Evolutionary conservation across 306 rosid genomes (phyloP).

Genomic region (Trichosanthes cucumerina): DNA sequence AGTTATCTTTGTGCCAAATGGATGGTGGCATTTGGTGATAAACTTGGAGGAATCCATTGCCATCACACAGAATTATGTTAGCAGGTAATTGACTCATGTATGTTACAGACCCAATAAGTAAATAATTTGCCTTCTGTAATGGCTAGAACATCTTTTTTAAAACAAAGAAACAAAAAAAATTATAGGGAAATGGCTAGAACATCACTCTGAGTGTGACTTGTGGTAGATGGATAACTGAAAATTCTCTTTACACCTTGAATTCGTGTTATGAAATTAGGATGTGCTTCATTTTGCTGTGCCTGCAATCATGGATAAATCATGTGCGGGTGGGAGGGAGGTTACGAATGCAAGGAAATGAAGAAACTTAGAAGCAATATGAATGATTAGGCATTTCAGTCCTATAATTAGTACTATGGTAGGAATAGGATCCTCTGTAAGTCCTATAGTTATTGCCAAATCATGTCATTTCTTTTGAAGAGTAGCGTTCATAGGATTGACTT

Average conservation of each 20-base stretch:
- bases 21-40: conserved; percentile 99
- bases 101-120: background rate
- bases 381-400: background rate
- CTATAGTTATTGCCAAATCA: background rate
- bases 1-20: conserved; percentile 78
- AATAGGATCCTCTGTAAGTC: background rate
- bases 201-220: background rate
- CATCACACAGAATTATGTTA: conserved; percentile 87
- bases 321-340: background rate
- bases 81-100: conserved; percentile 41
- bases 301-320: background rate
- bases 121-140: background rate
- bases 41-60: conserved; percentile 90
- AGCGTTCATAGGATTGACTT: background rate
- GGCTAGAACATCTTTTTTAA: no score
- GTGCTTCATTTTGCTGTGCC: background rate
- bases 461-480: background rate
- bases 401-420: background rate
- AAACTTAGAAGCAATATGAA: background rate
- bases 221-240: background rate
- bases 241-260: background rate
- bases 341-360: background rate
- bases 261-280: background rate
- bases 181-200: background rate
- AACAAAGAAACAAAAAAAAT: no score